Percentiles rank a stretch among this genome's conserved stretches.
Evolutionary conservation across 345 rosid genomes (phyloP).

Genomic region (Adansonia digitata): DNA sequence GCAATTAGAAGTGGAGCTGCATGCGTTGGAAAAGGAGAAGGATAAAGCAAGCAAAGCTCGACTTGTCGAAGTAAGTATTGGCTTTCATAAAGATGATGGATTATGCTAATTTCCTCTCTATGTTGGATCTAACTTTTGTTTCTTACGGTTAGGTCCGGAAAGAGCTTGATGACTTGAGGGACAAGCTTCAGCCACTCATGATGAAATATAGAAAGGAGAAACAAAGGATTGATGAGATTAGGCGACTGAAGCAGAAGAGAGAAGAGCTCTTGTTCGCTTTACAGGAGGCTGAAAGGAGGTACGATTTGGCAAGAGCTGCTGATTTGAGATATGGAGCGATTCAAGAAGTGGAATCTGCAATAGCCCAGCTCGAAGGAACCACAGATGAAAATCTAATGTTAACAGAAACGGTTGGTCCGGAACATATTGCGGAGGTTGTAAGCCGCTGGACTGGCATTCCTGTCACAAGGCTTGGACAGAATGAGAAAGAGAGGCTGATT

Average conservation of each 20-base stretch:
- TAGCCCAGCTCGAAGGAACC: slow-evolving; percentile 57
- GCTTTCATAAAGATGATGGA: neutral
- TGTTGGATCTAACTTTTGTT: neutral
- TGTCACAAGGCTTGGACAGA: slow-evolving; percentile 82
- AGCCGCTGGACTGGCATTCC: slow-evolving; percentile 97
- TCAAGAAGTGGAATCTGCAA: slow-evolving; percentile 74
- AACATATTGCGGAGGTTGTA: slow-evolving; percentile 89
- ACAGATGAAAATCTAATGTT: slow-evolving; percentile 59
- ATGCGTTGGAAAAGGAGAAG: slow-evolving; percentile 88
- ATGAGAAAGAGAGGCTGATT: slow-evolving; percentile 72
- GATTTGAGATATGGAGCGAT: slow-evolving; percentile 81
- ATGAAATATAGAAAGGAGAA: slow-evolving; percentile 91
- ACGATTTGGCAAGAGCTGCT: slow-evolving; percentile 86
- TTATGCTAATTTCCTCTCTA: neutral
- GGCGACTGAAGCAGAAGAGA: slow-evolving; percentile 75
- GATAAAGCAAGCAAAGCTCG: slow-evolving; percentile 94
- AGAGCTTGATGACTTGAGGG: slow-evolving; percentile 90
- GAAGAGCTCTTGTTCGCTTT: slow-evolving; percentile 70
- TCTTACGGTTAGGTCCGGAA: slow-evolving; percentile 49
- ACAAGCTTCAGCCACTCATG: slow-evolving; percentile 77
- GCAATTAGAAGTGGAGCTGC: slow-evolving; percentile 86
- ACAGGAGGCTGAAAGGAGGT: slow-evolving; percentile 89
- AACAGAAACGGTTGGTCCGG: slow-evolving; percentile 85
- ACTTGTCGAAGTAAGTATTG: slow-evolving; percentile 59
- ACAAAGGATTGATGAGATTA: slow-evolving; percentile 80